Base-by-base conservation (phyloP, 2,329 filamentous ascomycete species). In the Rugonectria rugulosa region DNA sequence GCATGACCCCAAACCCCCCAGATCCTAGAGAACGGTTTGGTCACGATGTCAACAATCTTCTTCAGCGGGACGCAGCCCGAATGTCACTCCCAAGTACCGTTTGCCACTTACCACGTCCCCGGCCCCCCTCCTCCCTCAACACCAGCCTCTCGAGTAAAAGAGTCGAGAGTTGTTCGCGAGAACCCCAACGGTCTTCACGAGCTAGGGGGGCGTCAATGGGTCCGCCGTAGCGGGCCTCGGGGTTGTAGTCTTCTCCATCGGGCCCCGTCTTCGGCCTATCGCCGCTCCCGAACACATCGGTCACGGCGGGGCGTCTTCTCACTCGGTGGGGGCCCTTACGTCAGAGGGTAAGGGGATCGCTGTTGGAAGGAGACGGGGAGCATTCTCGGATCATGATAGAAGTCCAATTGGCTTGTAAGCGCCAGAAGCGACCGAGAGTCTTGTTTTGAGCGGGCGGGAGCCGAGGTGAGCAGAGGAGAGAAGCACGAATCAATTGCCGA, bases 261-360 rank as follows among this genome's bases (percentile, higher is more conserved):
- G 27, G 27, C 40, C 29, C 46, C 51, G 37, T 38, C 42, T 34
- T 55, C 43, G 51, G 52, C 64, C 64, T 67, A 66, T 66, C 44
- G 58, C 53, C 47, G 48, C 58, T 14, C 52, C 50, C 43, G 37
- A 60, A 38, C 54, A 54, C 53, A 36, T 51, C 48, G 52, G 47
- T 41, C 44, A 47, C 54, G 44, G 61, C 49, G 60, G 64, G 45
- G 45, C 43, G 20, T 24, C 59, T 46, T 43, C 55, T 41, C 56
- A 40, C 38, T 10, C 3, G 15, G 64, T 65, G 64, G 64, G 43
- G 34, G 45, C 45, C 12, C 9, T 40, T 65, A 67, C 64, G 64
- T 67, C 64, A 67, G 50, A 46, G 52, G 27, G 34, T 40, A 40
- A 31, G 36, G 53, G 45, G 24, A 23, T 55, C 45, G 26, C 40